Evolutionary conservation across 352 stramenopile species (phyloP).

Genomic region (Pythium sp.): DNA sequence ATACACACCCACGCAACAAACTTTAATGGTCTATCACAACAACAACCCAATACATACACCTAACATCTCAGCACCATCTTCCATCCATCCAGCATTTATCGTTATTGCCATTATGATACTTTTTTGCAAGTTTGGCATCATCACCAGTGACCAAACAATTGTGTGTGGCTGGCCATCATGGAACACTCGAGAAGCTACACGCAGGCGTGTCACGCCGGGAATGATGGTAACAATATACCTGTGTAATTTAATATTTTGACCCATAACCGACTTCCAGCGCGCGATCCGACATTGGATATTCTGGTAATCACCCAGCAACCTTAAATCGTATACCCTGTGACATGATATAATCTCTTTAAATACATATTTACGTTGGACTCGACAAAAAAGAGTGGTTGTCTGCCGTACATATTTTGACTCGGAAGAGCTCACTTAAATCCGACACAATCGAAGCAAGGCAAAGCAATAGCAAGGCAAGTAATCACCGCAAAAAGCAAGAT

Average conservation of each 20-base stretch:
- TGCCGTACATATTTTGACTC: constrained; percentile 3
- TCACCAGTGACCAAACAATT: not conserved
- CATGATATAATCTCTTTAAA: not conserved
- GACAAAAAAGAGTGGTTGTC: constrained; percentile 1
- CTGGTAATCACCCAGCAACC: not conserved
- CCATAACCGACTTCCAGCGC: not conserved
- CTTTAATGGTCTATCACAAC: constrained; percentile 1
- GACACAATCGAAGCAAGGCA: not conserved
- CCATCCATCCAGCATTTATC: no score
- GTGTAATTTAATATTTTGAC: not conserved
- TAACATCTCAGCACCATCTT: no score
- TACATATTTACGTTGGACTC: not conserved
- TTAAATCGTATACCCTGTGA: not conserved
- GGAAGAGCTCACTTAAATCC: constrained; percentile 3
- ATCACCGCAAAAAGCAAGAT: not conserved
- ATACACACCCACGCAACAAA: not conserved
- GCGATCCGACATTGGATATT: not conserved
- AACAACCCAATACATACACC: not conserved
- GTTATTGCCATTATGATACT: not conserved
- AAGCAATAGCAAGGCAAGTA: not conserved
- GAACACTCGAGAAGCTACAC: constrained; percentile 12
- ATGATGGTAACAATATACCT: not conserved
- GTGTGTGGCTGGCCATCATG: not conserved
- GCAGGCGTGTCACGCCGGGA: not conserved
- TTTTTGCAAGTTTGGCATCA: not conserved